phyloP scores from a whole-genome alignment of 345 rosid genomes.

The Acer yangbiense region DNA sequence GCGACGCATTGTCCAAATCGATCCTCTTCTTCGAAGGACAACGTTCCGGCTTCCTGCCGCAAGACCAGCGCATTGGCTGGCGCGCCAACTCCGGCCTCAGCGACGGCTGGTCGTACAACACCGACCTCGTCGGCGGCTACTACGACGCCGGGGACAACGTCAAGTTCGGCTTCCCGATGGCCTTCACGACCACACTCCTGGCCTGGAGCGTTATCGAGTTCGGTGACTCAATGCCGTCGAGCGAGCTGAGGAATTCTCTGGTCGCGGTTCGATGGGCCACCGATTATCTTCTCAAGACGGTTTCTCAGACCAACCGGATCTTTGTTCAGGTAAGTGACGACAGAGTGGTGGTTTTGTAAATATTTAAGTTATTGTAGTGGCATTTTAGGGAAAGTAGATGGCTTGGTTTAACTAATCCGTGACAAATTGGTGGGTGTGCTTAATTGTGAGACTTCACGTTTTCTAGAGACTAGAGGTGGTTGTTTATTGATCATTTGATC shows the following conservation, averaged over 20 bases:
- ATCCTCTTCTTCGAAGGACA: slow-evolving; percentile 98
- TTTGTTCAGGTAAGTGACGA: slow-evolving; percentile 74
- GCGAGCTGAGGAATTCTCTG: slow-evolving; percentile 57
- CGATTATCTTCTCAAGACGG: slow-evolving; percentile 75
- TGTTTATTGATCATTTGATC: neutral
- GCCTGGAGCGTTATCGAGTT: slow-evolving; percentile 92
- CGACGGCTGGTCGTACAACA: slow-evolving; percentile 71
- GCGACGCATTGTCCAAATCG: slow-evolving; percentile 78
- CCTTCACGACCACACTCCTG: slow-evolving; percentile 87
- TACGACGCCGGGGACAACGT: slow-evolving; percentile 97
- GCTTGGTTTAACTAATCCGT: slow-evolving; percentile 18
- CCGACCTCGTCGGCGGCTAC: slow-evolving; percentile 85
- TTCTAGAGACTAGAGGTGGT: no score
- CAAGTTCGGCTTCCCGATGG: slow-evolving; percentile 93
- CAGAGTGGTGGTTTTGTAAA: neutral
- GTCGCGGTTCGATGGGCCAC: slow-evolving; percentile 87
- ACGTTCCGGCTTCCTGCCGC: slow-evolving; percentile 80
- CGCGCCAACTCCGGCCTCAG: slow-evolving; percentile 70
- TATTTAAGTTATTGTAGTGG: neutral
- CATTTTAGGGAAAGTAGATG: neutral
- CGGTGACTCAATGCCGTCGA: slow-evolving; percentile 73
- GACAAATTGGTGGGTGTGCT: neutral
- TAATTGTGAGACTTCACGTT: neutral
- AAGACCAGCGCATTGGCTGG: slow-evolving; percentile 71
- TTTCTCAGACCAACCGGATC: slow-evolving; percentile 89